phyloP scores from a whole-genome alignment of 768 basidiomycete species.

The Leccinum rimulosum region DNA sequence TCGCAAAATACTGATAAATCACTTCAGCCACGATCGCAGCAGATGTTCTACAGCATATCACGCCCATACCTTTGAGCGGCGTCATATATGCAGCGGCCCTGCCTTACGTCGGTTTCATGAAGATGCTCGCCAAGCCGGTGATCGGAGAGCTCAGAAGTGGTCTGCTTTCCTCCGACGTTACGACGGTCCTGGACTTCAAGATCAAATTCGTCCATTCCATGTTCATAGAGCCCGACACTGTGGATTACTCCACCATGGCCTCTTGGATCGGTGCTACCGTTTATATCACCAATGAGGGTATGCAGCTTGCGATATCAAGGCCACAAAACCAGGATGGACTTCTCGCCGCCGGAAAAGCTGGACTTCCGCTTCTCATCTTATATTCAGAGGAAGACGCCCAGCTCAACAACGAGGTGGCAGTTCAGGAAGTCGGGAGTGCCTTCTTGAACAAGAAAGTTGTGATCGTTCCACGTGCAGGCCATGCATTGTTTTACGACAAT shows the following conservation, averaged over 20 bases:
- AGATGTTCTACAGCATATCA: slow-evolving; percentile 1
- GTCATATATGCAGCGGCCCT: slow-evolving; percentile 7
- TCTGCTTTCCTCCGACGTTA: neutral
- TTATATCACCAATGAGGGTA: neutral
- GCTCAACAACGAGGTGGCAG: neutral
- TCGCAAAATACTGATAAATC: neutral
- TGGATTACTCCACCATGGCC: slow-evolving; percentile 3
- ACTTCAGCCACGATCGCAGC: neutral
- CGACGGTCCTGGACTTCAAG: neutral
- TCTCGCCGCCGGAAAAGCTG: neutral
- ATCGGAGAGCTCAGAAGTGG: neutral
- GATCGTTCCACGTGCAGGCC: neutral
- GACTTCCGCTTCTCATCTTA: neutral
- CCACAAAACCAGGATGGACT: neutral
- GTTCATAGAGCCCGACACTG: slow-evolving; percentile 3
- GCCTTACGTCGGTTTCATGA: slow-evolving; percentile 8
- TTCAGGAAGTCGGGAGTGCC: neutral
- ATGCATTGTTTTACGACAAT: slow-evolving; percentile 1
- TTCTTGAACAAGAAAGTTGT: neutral
- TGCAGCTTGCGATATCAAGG: neutral
- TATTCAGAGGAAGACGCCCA: slow-evolving; percentile 1
- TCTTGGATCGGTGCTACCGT: slow-evolving; percentile 4
- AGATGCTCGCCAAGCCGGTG: neutral
- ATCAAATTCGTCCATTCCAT: slow-evolving; percentile 7
- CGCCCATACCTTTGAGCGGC: neutral